A percentile compares a stretch with the other conserved stretches of the same genome.
Conservation (phyloP, 768 basidiomycete species). For the Hortiboletus flavorubellus region DNA sequence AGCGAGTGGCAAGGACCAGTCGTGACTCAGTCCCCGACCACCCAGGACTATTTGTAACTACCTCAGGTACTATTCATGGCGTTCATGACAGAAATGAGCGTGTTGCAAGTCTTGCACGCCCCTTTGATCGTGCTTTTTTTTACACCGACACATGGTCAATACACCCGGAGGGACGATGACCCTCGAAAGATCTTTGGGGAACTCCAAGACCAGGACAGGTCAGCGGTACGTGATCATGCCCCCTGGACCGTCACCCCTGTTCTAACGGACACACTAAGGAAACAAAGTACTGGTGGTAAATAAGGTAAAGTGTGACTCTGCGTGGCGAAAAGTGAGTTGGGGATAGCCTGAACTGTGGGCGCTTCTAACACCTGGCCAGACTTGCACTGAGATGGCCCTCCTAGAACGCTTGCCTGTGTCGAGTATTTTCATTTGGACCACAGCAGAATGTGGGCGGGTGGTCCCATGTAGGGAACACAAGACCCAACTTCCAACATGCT, state of each 20-base stretch:
- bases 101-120: not conserved
- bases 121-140: not conserved
- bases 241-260: not conserved
- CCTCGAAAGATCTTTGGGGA: not conserved
- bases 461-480: not conserved
- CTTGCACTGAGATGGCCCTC: constrained; percentile 4
- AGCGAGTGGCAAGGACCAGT: not conserved
- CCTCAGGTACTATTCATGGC: not conserved
- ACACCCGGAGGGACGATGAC: constrained; percentile 5
- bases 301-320: constrained; percentile 3
- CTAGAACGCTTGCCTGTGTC: not conserved
- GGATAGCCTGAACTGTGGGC: not conserved
- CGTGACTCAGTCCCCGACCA: not conserved
- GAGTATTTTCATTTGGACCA: not conserved
- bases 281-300: not conserved
- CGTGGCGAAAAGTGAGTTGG: not conserved
- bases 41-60: not conserved
- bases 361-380: not conserved
- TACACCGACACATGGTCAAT: not conserved
- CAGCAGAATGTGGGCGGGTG: not conserved
- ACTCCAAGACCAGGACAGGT: not conserved
- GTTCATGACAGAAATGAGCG: not conserved
- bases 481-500: not conserved
- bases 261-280: not conserved
- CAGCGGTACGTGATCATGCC: constrained; percentile 5